A percentile compares a stretch with the other conserved stretches of the same genome.
Evolutionary conservation across 2,329 filamentous ascomycete species (phyloP).

Genomic region (Pseudonectria foliicola): DNA sequence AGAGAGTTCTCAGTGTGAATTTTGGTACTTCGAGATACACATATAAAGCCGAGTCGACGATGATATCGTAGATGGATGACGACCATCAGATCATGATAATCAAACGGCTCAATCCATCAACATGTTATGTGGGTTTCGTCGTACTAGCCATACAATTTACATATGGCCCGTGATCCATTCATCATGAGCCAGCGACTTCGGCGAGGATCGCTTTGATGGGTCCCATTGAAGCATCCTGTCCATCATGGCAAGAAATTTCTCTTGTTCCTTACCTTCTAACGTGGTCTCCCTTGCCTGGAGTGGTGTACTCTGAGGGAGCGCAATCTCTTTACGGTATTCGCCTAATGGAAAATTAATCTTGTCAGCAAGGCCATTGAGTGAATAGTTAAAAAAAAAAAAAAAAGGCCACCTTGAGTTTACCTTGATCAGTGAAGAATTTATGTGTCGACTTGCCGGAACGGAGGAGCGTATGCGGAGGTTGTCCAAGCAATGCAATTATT

Average conservation of each 20-base stretch:
- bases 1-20: no score
- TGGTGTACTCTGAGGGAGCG: conserved; percentile 15
- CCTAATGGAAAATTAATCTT: conserved; percentile 14
- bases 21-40: no score
- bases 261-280: conserved; percentile 25
- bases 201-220: conserved; percentile 22
- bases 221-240: conserved; percentile 32
- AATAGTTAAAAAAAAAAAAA: no score
- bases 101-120: no score
- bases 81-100: no score
- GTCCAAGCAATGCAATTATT: conserved; percentile 38
- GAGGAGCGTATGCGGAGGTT: conserved; percentile 31
- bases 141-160: no score
- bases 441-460: conserved; percentile 19
- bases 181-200: conserved; percentile 22
- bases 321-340: conserved; percentile 15
- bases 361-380: conserved; percentile 2
- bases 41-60: no score
- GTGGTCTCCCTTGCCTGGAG: conserved; percentile 31
- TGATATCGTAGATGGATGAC: no score
- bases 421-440: conserved; percentile 33
- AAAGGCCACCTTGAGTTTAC: conserved; percentile 13
- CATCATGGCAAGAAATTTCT: conserved; percentile 28
- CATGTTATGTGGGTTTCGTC: no score
- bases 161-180: conserved; percentile 21